Evolutionary conservation across 129 eudicot species (phyloP), one percentile per base, ranked within the genome.

Genomic region (Glebionis coronaria): DNA sequence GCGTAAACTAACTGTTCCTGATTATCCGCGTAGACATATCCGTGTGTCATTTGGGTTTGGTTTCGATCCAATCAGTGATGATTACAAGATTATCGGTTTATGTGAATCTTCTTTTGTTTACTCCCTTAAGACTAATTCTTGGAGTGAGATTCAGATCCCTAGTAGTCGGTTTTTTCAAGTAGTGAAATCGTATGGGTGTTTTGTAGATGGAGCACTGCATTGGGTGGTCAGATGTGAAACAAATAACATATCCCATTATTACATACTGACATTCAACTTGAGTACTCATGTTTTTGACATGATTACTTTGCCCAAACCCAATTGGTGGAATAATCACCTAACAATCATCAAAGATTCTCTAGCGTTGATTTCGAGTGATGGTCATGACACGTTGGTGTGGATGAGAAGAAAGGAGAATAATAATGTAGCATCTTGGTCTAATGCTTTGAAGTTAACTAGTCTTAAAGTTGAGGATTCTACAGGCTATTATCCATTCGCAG

Each of bases 341-440:
- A 13, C 2, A 49, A 9, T 14, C 4, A 0, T 0, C 3, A 49
- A 3, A 13, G 54, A 18, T 0, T 49, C 4, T 49, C 3, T 49
- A 14, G 19, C 6, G 16, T 8, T 50, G 20, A n/a, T 0, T 15
- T n/a, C 21, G 1, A 9, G 0, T 15, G 16, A 51, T 51, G 16
- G 56, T 51, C 9, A 15, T 1, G 16, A 12, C 5, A 51, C 9
- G 3, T 51, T 3, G 10, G 0, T 51, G 10, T 51, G 56, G 56
- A 2, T 51, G 1, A 51, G 56, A 3, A 51, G 7, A 51, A 0
- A 23, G 25, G 25, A 49, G 18, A 1, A 49, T n/a, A 12, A 51
- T 51, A 51, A 51, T 15, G 56, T 51, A 4, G 56, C 56, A 5
- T 51, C 21, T 51, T 51, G 56, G 56, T 51, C 56, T 51, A 51